Base-by-base conservation (phyloP, 177 flowering plant species). In the Vitis hybrid region DNA sequence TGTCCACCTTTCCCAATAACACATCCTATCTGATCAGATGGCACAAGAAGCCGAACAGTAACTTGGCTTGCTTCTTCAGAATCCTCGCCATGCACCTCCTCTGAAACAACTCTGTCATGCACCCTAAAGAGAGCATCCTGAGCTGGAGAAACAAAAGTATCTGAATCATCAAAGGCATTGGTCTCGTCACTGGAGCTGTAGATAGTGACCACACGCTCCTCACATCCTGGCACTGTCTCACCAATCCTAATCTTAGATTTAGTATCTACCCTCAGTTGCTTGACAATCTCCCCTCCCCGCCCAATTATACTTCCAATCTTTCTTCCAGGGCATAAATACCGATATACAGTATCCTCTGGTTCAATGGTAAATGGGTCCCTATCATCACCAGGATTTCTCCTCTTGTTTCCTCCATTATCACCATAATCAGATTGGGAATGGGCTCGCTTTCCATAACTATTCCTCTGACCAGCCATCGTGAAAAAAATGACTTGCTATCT, bases 251-350 rank as follows among this genome's bases (percentile, higher is more conserved):
- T 92, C 82, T 92, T 95, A 1, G 99, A 79, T 66, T 84, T 90
- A 29, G 91, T 93, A 58, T 95, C 99, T 16, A 70, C 68, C 82
- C 99, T 88, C 45, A 93, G 56, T 65, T 93, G 97, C 88, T 91
- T 95, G 21, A 92, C 91, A 80, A 93, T 91, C 64, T 90, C 97
- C 60, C 99, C 99, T 53, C 99, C 99, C 80, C 89, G 87, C n/a
- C 99, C 99, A 59, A 95, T 93, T 10, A 93, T 84, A 67, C 97
- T 95, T 50, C 99, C 99, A 71, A 91, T 96, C 87, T 90, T 93
- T 70, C 78, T 87, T 7, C 82, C 87, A 16, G 93, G 94, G 66
- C 98, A 93, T 74, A 95, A 77, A 64, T 86, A 95, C 4, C 99
- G 84, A 72, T 87, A 95, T 0, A 95, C 97, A 15, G 98, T 91